Conservation (phyloP, 176 grass and related monocot genomes). For the Pharus latifolius region DNA sequence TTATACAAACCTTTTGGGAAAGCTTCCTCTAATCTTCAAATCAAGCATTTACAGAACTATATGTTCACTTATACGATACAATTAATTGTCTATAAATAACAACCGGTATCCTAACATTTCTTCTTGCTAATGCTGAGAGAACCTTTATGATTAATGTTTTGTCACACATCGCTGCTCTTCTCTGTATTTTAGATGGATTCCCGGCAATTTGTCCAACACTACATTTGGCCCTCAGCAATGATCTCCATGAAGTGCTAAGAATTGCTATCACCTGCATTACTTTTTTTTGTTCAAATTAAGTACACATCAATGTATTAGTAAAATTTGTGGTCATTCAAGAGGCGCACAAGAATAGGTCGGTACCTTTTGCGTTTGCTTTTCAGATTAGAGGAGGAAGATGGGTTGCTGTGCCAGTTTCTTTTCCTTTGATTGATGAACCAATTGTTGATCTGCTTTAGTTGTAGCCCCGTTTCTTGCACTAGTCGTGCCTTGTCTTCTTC, state of each 20-base stretch:
- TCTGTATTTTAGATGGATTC: neutral
- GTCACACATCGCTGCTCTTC: neutral
- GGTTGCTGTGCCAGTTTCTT: conserved; percentile 70
- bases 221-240: neutral
- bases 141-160: neutral
- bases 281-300: conserved; percentile 44
- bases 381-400: conserved; percentile 43
- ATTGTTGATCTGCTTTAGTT: conserved; percentile 67
- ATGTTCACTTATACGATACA: conserved; percentile 7
- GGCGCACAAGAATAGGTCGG: neutral
- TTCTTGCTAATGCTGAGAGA: neutral
- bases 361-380: conserved; percentile 78
- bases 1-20: neutral
- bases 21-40: neutral
- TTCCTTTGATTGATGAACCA: conserved; percentile 82
- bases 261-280: conserved; percentile 51
- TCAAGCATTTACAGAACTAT: conserved; percentile 9
- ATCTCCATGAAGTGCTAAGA: neutral
- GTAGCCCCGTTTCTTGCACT: conserved; percentile 64
- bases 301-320: conserved; percentile 13
- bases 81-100: conserved; percentile 2
- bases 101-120: conserved; percentile 2
- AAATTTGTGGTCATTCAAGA: neutral
- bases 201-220: neutral
- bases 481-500: conserved; percentile 71